Percentiles rank a stretch among this genome's conserved stretches.
These are phyloP conservation scores for Backusella psychrophila DNA, from an alignment of 192 early-diverging fungal species.

Conservation along the genomic window DNA sequence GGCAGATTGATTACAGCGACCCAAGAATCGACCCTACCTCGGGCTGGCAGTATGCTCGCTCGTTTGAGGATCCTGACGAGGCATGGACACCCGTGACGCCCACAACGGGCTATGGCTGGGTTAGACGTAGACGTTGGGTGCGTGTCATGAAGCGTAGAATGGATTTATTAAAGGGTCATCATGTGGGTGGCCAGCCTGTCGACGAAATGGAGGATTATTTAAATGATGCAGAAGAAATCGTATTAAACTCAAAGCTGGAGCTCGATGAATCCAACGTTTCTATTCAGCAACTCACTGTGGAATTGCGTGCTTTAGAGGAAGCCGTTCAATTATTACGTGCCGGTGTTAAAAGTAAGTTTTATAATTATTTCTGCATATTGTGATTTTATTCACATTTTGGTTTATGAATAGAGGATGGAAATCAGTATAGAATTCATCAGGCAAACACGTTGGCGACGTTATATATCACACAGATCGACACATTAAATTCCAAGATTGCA, in stretches of 20 bases:
- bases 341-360: conserved; percentile 60
- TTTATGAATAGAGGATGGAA: conserved; percentile 48
- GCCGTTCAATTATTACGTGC: conserved; percentile 61
- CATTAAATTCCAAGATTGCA: conserved; percentile 26
- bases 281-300: conserved; percentile 16
- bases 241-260: conserved; percentile 14
- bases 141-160: conserved; percentile 71
- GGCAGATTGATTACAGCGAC: conserved; percentile 62
- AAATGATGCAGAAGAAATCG: conserved; percentile 29
- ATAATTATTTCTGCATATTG: not conserved
- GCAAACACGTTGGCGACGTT: conserved; percentile 42
- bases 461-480: conserved; percentile 53
- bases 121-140: conserved; percentile 72
- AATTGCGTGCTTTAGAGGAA: conserved; percentile 54
- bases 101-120: conserved; percentile 52
- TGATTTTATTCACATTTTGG: not conserved
- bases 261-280: not conserved
- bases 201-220: conserved; percentile 25
- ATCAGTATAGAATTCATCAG: conserved; percentile 46
- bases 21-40: conserved; percentile 54
- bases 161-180: conserved; percentile 34
- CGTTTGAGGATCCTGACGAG: conserved; percentile 50
- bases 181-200: conserved; percentile 9
- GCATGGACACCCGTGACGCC: conserved; percentile 50
- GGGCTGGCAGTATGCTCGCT: conserved; percentile 73